Evolutionary conservation across 768 basidiomycete genomes (phyloP).

Genomic region (Hemileccinum impolitum): DNA sequence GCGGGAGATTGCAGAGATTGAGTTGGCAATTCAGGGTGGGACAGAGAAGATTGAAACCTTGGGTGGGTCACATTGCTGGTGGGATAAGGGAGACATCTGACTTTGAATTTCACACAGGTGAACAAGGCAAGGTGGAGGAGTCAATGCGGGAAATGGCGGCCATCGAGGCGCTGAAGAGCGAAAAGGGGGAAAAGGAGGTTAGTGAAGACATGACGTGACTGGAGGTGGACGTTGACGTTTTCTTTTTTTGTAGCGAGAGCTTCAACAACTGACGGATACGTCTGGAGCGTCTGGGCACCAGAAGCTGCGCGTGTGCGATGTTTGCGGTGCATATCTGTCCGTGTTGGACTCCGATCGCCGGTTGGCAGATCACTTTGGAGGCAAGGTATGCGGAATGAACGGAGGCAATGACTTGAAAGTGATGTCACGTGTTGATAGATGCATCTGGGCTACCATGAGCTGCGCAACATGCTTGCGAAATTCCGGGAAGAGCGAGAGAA

Average conservation of each 20-base stretch:
- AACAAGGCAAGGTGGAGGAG: constrained; percentile 99
- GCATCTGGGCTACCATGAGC: constrained; percentile 98
- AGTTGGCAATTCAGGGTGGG: constrained; percentile 96
- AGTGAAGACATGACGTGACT: neutral
- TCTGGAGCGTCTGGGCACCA: constrained; percentile 99
- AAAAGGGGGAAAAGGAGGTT: constrained; percentile 95
- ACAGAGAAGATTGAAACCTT: constrained; percentile 97
- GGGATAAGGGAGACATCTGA: constrained; percentile 2
- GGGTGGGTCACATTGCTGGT: constrained; percentile 45
- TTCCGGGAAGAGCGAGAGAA: constrained; percentile 91
- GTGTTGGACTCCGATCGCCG: constrained; percentile 98
- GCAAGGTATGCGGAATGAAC: constrained; percentile 67
- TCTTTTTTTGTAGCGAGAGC: constrained; percentile 75
- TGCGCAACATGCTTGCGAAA: constrained; percentile 88
- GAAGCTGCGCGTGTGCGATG: constrained; percentile 99
- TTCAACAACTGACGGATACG: constrained; percentile 95
- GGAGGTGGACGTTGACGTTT: constrained; percentile 6
- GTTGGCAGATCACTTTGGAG: constrained; percentile 98
- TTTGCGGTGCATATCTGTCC: constrained; percentile 98
- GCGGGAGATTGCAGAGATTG: constrained; percentile 99
- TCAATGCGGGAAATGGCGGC: constrained; percentile 97
- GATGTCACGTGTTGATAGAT: constrained; percentile 58
- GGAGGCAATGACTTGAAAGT: constrained; percentile 21
- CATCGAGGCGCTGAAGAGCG: constrained; percentile 94
- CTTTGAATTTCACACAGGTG: constrained; percentile 50